Evolutionary conservation across 305 asterid species (phyloP).

Genomic region (Fraxinus albicans): DNA sequence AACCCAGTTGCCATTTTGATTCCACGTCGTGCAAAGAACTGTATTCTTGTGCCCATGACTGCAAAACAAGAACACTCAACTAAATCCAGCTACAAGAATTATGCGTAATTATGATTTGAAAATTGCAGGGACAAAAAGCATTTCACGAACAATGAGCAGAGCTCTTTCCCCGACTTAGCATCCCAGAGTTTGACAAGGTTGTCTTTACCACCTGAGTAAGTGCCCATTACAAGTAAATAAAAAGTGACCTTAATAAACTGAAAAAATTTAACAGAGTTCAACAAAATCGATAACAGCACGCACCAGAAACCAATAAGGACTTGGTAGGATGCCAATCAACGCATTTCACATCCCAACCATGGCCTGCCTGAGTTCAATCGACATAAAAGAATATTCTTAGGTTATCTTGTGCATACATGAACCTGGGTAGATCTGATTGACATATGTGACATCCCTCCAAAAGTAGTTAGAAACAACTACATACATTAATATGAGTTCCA

Average conservation of each 20-base stretch:
- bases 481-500: conserved; percentile 8
- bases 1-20: conserved; percentile 98
- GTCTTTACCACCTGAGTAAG: conserved; percentile 90
- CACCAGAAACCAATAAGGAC: conserved; percentile 93
- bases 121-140: not conserved
- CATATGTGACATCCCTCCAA: conserved; percentile 5
- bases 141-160: conserved; percentile 78
- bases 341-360: conserved; percentile 99
- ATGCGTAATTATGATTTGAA: not conserved
- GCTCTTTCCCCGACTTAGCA: conserved; percentile 93
- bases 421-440: conserved; percentile 7
- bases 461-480: not conserved
- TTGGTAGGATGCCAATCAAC: conserved; percentile 99
- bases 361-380: conserved; percentile 99
- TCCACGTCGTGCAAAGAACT: conserved; percentile 90
- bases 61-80: conserved; percentile 31
- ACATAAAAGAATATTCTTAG: conserved; percentile 49
- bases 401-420: conserved; percentile 40
- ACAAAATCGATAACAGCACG: conserved; percentile 19
- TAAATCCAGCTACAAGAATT: conserved; percentile 26
- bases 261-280: not conserved
- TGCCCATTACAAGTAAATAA: conserved; percentile 26
- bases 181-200: conserved; percentile 98
- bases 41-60: conserved; percentile 98
- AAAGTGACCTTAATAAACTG: not conserved